A percentile compares a stretch with the other conserved stretches of the same genome.
Conservation (phyloP, 306 rosid genomes). For the Medicago ruthenica region DNA sequence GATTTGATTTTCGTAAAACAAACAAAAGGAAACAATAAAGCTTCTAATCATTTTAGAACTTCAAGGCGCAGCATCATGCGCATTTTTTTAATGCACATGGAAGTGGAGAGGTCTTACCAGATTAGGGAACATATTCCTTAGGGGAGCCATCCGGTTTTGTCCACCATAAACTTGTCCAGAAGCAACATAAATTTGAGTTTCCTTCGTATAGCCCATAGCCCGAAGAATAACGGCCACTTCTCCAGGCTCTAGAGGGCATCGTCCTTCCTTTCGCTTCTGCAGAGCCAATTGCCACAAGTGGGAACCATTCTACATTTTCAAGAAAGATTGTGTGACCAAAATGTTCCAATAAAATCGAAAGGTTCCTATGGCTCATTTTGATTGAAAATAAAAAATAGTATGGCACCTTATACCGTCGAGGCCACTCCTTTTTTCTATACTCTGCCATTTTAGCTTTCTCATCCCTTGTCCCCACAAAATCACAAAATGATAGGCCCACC, state of each 20-base stretch:
- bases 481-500: constrained; percentile 98
- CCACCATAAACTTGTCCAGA: constrained; percentile 99
- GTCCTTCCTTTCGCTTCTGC: constrained; percentile 98
- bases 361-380: constrained; percentile 29
- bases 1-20: constrained; percentile 31
- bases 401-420: constrained; percentile 93
- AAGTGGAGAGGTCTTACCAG: constrained; percentile 58
- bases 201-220: constrained; percentile 97
- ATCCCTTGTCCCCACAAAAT: constrained; percentile 97
- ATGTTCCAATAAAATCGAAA: constrained; percentile 35
- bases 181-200: constrained; percentile 98
- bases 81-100: constrained; percentile 14
- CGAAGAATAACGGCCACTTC: constrained; percentile 99
- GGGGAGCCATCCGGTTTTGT: constrained; percentile 96
- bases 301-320: constrained; percentile 89
- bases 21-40: neutral
- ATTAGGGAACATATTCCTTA: constrained; percentile 95
- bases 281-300: constrained; percentile 98
- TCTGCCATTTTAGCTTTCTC: constrained; percentile 96
- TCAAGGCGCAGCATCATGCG: constrained; percentile 21
- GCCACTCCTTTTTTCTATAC: constrained; percentile 96
- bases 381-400: constrained; percentile 32
- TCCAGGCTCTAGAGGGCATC: constrained; percentile 98
- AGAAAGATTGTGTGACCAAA: constrained; percentile 43
- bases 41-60: neutral